Conservation (phyloP, 306 rosid species). For the Purshia tridentata region DNA sequence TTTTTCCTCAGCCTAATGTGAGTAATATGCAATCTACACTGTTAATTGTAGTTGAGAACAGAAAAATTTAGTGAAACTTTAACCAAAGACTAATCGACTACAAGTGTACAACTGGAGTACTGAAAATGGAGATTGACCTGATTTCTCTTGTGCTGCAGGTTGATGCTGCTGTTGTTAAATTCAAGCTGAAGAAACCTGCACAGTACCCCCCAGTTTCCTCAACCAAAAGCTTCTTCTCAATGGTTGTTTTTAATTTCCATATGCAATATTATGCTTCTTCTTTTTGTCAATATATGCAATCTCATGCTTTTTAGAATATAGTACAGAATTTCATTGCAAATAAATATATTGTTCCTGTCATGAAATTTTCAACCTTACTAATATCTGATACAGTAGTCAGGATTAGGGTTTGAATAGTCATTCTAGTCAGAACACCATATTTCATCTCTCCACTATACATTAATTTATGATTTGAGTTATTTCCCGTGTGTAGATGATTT, state of each 20-base stretch:
- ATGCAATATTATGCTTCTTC: too few relatives aligned
- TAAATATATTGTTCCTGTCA: neutral
- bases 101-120: neutral
- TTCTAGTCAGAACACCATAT: neutral
- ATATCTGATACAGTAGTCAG: neutral
- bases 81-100: neutral
- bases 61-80: neutral
- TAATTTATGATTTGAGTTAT: neutral
- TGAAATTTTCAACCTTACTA: neutral
- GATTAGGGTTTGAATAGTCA: neutral
- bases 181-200: slow-evolving; percentile 67
- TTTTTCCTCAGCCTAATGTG: slow-evolving; percentile 95
- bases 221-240: slow-evolving; percentile 81
- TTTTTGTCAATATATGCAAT: neutral
- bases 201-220: slow-evolving; percentile 70
- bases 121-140: slow-evolving; percentile 7
- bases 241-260: slow-evolving; percentile 45
- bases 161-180: slow-evolving; percentile 88
- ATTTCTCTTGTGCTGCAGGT: slow-evolving; percentile 53
- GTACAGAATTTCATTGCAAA: neutral
- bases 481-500: neutral
- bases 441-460: neutral
- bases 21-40: slow-evolving; percentile 32
- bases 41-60: slow-evolving; percentile 3
- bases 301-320: neutral